Conservation (phyloP, 257 asterid species). For the Solanum paucissectum region DNA sequence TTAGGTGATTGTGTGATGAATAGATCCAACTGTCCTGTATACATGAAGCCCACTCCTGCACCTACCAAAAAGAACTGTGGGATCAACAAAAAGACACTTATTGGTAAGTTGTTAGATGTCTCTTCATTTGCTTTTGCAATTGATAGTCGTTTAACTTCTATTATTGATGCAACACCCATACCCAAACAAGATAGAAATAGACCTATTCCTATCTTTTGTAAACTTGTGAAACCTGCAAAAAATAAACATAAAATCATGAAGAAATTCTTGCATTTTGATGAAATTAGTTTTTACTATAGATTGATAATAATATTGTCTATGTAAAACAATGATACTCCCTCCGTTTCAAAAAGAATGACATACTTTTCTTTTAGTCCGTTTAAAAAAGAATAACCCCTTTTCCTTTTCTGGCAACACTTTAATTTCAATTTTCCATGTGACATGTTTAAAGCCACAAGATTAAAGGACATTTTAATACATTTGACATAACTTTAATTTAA, state of each 20-base stretch:
- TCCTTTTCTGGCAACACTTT: neutral
- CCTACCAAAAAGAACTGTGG: conserved; percentile 40
- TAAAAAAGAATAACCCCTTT: neutral
- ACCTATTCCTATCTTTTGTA: conserved; percentile 32
- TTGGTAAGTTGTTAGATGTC: conserved; percentile 2
- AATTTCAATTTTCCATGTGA: too few relatives aligned
- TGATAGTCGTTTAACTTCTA: conserved; percentile 22
- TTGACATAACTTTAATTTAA: neutral
- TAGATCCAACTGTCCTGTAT: conserved; percentile 34
- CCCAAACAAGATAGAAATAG: conserved; percentile 24
- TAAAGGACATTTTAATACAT: neutral
- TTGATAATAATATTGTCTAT: neutral
- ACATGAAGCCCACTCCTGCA: conserved; percentile 29
- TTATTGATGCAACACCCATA: conserved; percentile 30
- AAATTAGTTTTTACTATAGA: neutral
- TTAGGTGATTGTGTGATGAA: conserved; percentile 37
- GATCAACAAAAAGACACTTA: conserved; percentile 24
- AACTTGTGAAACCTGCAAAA: conserved; percentile 19
- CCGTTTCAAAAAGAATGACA: neutral
- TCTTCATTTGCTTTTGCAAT: neutral
- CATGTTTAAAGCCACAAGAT: neutral
- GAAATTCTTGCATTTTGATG: neutral
- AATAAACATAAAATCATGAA: neutral
- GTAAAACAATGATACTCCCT: neutral
- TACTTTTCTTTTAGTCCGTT: neutral